phyloP scores from a whole-genome alignment of 176 grass and related monocot species.

The Cenchrus purpureus region DNA sequence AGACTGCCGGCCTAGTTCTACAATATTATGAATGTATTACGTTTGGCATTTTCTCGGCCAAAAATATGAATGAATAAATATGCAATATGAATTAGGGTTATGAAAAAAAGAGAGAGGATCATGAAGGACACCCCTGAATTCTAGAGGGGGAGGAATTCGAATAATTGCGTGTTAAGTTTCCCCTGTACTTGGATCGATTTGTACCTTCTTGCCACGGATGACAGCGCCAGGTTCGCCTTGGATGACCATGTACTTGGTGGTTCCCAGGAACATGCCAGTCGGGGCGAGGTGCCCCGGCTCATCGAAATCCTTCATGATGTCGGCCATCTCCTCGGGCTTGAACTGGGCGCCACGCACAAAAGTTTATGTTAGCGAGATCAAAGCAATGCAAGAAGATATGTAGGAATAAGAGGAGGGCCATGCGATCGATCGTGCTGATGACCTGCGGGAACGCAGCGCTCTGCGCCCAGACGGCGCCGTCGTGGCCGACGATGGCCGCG shows the following conservation, averaged over 20 bases:
- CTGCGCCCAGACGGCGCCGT: conserved; percentile 60
- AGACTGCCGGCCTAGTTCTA: too few species aligned
- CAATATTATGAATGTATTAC: too few species aligned
- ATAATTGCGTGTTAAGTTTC: too few species aligned
- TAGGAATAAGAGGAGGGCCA: too few species aligned
- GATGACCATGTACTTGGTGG: conserved; percentile 83
- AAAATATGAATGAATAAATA: too few species aligned
- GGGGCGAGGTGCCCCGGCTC: conserved; percentile 83
- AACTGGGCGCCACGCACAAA: neutral
- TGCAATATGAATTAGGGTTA: too few species aligned
- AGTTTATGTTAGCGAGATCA: neutral
- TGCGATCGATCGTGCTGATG: neutral
- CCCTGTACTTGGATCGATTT: neutral
- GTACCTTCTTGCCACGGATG: conserved; percentile 84
- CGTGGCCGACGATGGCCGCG: conserved; percentile 69
- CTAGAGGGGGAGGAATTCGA: too few species aligned
- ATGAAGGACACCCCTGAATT: too few species aligned
- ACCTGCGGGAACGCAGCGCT: conserved; percentile 67
- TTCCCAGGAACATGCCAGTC: conserved; percentile 65
- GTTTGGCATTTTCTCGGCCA: too few species aligned
- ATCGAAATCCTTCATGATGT: conserved; percentile 75
- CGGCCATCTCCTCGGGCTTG: neutral
- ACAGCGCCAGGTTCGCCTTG: conserved; percentile 76
- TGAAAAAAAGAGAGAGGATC: too few species aligned
- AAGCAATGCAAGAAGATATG: neutral